Conservation (phyloP, 768 basidiomycete genomes). For the Ramaria sp. region DNA sequence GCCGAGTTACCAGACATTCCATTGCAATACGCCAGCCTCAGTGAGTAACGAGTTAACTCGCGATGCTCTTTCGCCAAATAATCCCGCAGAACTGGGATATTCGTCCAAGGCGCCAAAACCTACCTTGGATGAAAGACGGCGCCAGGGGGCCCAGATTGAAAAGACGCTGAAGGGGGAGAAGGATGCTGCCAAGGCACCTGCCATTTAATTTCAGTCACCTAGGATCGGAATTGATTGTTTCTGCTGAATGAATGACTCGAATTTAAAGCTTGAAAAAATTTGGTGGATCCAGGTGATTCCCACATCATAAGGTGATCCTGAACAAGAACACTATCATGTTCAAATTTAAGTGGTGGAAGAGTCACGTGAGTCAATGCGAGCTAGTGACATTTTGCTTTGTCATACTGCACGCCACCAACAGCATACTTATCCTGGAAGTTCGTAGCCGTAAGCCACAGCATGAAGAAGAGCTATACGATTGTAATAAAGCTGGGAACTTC, state of each 20-base stretch:
- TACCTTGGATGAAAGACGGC: constrained; percentile 49
- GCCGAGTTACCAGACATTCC: constrained; percentile 44
- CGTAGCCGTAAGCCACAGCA: not conserved
- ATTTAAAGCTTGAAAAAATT: too few relatives aligned
- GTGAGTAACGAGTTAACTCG: constrained; percentile 27
- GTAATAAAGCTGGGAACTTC: constrained; percentile 92
- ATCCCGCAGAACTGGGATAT: constrained; percentile 50
- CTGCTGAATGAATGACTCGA: too few relatives aligned
- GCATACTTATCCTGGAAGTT: too few relatives aligned
- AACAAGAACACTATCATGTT: too few relatives aligned
- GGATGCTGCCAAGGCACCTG: constrained; percentile 57
- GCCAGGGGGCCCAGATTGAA: constrained; percentile 52
- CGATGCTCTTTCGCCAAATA: constrained; percentile 7
- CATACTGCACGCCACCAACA: too few relatives aligned
- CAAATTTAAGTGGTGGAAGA: too few relatives aligned
- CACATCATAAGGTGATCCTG: too few relatives aligned
- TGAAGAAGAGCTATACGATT: constrained; percentile 38
- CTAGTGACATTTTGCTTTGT: too few relatives aligned
- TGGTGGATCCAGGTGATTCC: too few relatives aligned
- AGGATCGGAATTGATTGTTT: too few relatives aligned
- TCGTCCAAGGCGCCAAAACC: constrained; percentile 40
- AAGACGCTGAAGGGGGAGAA: constrained; percentile 46
- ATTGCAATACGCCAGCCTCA: constrained; percentile 54
- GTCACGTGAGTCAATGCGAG: too few relatives aligned
- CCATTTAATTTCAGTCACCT: too few relatives aligned